Percentiles rank a stretch among this genome's conserved stretches.
phyloP scores from a whole-genome alignment of 2,329 filamentous ascomycete genomes.

The Alternaria brassicae region DNA sequence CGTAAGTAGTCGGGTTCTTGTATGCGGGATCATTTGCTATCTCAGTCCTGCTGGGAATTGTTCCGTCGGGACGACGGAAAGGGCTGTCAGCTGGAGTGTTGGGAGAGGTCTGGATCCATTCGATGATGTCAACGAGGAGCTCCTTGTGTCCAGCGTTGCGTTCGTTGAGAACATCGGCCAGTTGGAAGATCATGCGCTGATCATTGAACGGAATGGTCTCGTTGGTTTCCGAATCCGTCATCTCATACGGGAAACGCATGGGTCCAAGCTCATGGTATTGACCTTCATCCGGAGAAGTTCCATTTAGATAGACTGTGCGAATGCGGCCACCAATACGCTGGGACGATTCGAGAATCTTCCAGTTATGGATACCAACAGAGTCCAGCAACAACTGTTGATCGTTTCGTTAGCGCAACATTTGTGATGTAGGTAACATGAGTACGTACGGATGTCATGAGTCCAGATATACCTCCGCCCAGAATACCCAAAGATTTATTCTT shows the following conservation, averaged over 20 bases:
- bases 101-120: constrained; percentile 62
- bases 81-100: constrained; percentile 57
- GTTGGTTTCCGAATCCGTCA: constrained; percentile 56
- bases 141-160: constrained; percentile 58
- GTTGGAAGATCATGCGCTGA: constrained; percentile 67
- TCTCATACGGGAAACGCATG: constrained; percentile 65
- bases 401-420: not conserved
- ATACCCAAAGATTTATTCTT: constrained; percentile 66
- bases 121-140: constrained; percentile 63
- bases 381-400: constrained; percentile 31
- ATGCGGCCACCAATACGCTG: constrained; percentile 67
- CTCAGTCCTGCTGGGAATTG: constrained; percentile 17
- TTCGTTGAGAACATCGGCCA: constrained; percentile 65
- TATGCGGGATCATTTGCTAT: constrained; percentile 17
- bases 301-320: constrained; percentile 65
- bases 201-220: constrained; percentile 64
- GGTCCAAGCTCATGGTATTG: constrained; percentile 70
- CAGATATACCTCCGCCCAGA: constrained; percentile 68
- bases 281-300: constrained; percentile 63
- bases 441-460: constrained; percentile 59
- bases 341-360: constrained; percentile 67
- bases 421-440: too few species aligned
- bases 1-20: constrained; percentile 14
- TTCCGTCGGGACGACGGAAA: constrained; percentile 19
- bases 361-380: constrained; percentile 63